Conservation (phyloP, 257 asterid species). For the Ilex asprella region DNA sequence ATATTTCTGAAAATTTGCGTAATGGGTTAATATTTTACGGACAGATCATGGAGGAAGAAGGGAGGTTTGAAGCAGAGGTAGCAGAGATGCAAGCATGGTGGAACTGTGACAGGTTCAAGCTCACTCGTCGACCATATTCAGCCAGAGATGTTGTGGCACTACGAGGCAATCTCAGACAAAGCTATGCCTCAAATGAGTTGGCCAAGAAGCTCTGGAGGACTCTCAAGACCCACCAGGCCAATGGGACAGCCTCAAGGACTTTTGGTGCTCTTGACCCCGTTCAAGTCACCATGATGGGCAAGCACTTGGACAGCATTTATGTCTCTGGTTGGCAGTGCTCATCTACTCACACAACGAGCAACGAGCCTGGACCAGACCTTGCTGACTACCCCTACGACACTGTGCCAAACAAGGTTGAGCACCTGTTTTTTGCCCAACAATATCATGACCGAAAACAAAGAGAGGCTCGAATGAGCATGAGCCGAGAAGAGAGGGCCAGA, state of each 20-base stretch:
- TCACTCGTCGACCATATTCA: conserved; percentile 81
- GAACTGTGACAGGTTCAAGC: conserved; percentile 85
- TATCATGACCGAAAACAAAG: conserved; percentile 91
- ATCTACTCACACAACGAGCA: conserved; percentile 86
- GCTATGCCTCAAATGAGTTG: conserved; percentile 71
- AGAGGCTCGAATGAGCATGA: conserved; percentile 82
- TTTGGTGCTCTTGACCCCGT: conserved; percentile 97
- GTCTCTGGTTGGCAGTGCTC: conserved; percentile 99
- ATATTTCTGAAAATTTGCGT: neutral
- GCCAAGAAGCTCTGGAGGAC: conserved; percentile 98
- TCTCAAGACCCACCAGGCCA: conserved; percentile 78
- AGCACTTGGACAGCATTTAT: conserved; percentile 76
- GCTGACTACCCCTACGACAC: conserved; percentile 97
- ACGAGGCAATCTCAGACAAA: conserved; percentile 69
- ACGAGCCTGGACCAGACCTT: conserved; percentile 98
- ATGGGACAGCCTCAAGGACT: conserved; percentile 84
- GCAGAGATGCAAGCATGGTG: conserved; percentile 97
- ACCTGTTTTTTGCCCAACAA: conserved; percentile 85
- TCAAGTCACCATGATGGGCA: conserved; percentile 98
- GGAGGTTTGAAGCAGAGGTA: conserved; percentile 77
- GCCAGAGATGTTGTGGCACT: conserved; percentile 90
- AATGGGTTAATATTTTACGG: neutral
- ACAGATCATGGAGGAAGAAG: conserved; percentile 95
- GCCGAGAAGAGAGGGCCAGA: conserved; percentile 66
- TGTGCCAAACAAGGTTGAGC: conserved; percentile 97